phyloP scores from a whole-genome alignment of 768 basidiomycete genomes.

The Megacollybia marginata region DNA sequence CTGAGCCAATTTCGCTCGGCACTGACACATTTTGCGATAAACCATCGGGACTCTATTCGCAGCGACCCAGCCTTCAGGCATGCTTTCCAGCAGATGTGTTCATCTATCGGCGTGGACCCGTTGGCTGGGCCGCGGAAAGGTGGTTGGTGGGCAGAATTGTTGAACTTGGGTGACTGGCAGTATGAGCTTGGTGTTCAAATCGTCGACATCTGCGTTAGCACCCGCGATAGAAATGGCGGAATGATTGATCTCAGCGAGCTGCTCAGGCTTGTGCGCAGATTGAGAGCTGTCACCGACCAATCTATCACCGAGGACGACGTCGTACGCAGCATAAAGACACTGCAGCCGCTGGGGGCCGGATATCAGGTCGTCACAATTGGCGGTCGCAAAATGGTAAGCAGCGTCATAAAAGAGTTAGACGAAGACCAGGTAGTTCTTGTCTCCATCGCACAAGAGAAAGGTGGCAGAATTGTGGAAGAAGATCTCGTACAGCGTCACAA shows the following conservation, averaged over 20 bases:
- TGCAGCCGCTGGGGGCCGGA: conserved; percentile 86
- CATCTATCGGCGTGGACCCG: conserved; percentile 91
- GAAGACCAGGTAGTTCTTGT: conserved; percentile 82
- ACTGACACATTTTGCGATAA: conserved; percentile 70
- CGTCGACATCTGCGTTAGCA: conserved; percentile 86
- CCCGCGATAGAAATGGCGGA: conserved; percentile 85
- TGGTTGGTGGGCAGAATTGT: conserved; percentile 88
- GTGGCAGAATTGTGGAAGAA: conserved; percentile 65
- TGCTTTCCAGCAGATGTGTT: conserved; percentile 94
- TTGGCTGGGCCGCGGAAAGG: conserved; percentile 79
- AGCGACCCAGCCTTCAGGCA: conserved; percentile 81
- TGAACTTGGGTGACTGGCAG: conserved; percentile 90
- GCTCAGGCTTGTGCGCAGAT: conserved; percentile 64
- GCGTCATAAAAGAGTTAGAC: conserved; percentile 85
- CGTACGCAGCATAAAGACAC: conserved; percentile 72
- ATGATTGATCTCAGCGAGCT: conserved; percentile 86
- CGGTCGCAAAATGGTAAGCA: conserved; percentile 76
- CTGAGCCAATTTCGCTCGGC: conserved; percentile 79
- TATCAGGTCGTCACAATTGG: conserved; percentile 78
- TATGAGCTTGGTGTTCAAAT: conserved; percentile 94
- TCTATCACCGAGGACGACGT: conserved; percentile 83
- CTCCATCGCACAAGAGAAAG: conserved; percentile 59
- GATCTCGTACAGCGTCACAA: conserved; percentile 51
- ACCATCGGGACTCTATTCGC: conserved; percentile 79
- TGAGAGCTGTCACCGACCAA: conserved; percentile 64